Evolutionary conservation across 2,329 filamentous ascomycete genomes (phyloP), one percentile per base, ranked within the genome.

Genomic region (Aureobasidium subglaciale): DNA sequence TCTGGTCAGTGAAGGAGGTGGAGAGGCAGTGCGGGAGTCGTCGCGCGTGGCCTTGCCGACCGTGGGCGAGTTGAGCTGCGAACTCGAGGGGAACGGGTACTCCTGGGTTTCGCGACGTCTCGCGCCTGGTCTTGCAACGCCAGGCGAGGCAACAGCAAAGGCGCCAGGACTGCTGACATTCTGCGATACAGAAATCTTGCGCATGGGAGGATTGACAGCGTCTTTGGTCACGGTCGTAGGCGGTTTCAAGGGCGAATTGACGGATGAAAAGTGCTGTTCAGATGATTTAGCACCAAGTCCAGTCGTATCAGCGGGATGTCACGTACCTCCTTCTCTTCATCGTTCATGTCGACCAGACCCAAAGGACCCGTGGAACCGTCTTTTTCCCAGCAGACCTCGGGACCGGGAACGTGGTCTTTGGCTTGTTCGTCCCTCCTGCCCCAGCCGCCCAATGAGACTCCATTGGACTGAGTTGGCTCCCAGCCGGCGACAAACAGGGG

Each of bases 241-340:
- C 8, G 88, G 87, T 72, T 97, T 97, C 63, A 96, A 77, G 30
- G 90, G 87, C 32, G 93, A 96, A 70, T 97, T 99, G 67, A 99
- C 90, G 61, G 95, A 93, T 49, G 83, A 73, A 71, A 96, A 96
- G 60, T 87, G 76, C 87, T 96, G 69, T 49, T 18, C 65, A 63
- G 56, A 61, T 58, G 58, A 68, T 60, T 46, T 58, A 55, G 50
- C 16, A 62, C 43, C 38, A 34, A 22, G 18, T 42, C n/a, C 41
- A 24, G 20, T 16, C 34, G 20, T 29, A 27, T 22, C 15, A 29
- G 34, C 42, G 34, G 10, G 16, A 56, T 50, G 35, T 18, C 40
- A 60, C 64, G 55, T 67, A 85, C 83, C 73, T 85, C 81, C 72
- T 75, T 80, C 71, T 86, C 83, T 53, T 84, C 81, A 43, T 85